These are phyloP conservation scores for Periconia sp. DNA, from an alignment of 2,329 filamentous ascomycete genomes.

Conservation along the genomic window DNA sequence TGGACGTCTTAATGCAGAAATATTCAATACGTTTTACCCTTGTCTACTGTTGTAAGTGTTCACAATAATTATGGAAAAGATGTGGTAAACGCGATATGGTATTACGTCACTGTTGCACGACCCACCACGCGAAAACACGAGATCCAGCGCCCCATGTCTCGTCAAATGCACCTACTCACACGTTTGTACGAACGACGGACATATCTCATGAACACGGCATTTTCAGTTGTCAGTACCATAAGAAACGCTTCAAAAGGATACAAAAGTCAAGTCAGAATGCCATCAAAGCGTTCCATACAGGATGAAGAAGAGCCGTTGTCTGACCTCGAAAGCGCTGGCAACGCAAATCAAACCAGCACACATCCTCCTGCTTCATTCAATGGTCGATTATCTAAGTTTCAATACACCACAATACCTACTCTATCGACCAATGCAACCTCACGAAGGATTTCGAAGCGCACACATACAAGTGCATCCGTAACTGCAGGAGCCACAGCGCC, in stretches of 20 bases:
- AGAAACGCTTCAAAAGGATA: neutral
- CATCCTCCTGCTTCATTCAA: constrained; percentile 31
- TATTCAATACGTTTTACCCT: too few species aligned
- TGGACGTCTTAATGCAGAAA: too few species aligned
- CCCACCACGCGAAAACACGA: neutral
- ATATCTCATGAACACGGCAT: neutral
- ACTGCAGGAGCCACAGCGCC: constrained; percentile 3
- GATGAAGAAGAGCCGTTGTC: neutral
- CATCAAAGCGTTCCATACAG: neutral
- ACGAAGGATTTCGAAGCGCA: constrained; percentile 21
- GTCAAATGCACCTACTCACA: too few species aligned
- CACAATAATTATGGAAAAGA: too few species aligned
- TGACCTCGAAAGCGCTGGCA: neutral
- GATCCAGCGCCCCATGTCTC: neutral
- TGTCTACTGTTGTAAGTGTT: too few species aligned
- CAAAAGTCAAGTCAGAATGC: neutral
- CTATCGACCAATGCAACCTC: neutral
- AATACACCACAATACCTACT: constrained; percentile 16
- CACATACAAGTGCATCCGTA: constrained; percentile 9
- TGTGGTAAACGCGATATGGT: too few species aligned
- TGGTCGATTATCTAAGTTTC: constrained; percentile 29
- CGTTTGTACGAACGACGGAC: neutral
- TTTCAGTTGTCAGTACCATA: neutral
- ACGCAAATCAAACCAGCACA: neutral
- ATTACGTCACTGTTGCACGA: neutral